Conservation (phyloP, 2,329 filamentous ascomycete species). For the Neofusicoccum laricinum region DNA sequence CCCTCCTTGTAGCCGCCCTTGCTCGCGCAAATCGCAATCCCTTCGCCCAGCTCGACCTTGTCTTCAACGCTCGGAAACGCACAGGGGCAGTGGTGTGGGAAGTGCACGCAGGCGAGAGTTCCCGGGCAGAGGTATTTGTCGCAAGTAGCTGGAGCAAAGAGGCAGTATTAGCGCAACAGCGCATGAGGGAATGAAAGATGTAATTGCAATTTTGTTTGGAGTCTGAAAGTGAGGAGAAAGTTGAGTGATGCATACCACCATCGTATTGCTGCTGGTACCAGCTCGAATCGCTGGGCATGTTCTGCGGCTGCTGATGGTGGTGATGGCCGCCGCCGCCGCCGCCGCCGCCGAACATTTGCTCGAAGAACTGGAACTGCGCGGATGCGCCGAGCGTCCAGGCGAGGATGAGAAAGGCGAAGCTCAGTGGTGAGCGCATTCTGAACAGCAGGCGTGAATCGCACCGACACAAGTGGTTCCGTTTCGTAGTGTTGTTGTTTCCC, state of each 20-base stretch:
- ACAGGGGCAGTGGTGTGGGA: conserved; percentile 96
- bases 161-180: not conserved
- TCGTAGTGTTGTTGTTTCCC: not conserved
- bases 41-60: conserved; percentile 69
- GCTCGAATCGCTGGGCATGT: conserved; percentile 77
- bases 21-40: conserved; percentile 69
- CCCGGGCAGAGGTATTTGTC: conserved; percentile 92
- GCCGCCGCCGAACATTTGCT: conserved; percentile 85
- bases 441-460: not conserved
- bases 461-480: not conserved
- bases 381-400: conserved; percentile 59
- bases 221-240: no score
- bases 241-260: conserved; percentile 48
- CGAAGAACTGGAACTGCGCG: conserved; percentile 95
- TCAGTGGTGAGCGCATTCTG: conserved; percentile 24
- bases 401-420: conserved; percentile 29
- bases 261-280: conserved; percentile 75
- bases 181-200: not conserved
- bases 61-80: conserved; percentile 66
- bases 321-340: conserved; percentile 59
- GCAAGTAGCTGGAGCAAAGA: conserved; percentile 65
- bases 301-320: conserved; percentile 62
- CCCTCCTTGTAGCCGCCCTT: conserved; percentile 72
- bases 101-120: conserved; percentile 91
- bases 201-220: not conserved